Base-by-base conservation (phyloP, 192 early-diverging fungal genomes). In the Gonapodya sp. region DNA sequence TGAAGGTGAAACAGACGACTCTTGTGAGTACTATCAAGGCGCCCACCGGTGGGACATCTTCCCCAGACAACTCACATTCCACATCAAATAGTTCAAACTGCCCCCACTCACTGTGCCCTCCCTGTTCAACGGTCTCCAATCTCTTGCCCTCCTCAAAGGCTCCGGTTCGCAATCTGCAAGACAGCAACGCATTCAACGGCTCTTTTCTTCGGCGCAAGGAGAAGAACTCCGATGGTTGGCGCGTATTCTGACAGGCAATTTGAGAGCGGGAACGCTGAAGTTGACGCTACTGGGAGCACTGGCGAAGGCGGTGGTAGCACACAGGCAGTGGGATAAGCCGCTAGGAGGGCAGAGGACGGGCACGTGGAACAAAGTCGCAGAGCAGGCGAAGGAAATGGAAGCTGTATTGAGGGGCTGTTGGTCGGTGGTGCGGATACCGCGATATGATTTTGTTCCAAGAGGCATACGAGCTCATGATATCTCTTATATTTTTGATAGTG, bases 1-100 rank as follows among this genome's bases (percentile, higher is more conserved):
- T 84, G 18, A 85, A 83, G 75, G 83, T 85, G 33, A 82, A 83
- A 0, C 74, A 82, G 14, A 80, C 80, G 36, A 85, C 83, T 31
- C 37, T 85, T 8, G 46, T 64, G 46, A 64, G 46, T 24, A 8
- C 46, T 8, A 64, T 8, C 46, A 24, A 8, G 8, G 8, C 8
- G 46, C 46, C 46, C 46, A 16, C 24, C 8, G 46, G 46, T 64
- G 8, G 8, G 8, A 24, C 8, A 24, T 64, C 24, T 16, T 16
- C 46, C 8, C 46, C 8, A 24, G 24, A 64, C 46, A 8, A 64
- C 46, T 16, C 8, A 64, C 46, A 16, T 24, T 16, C 46, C 8
- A 64, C 8, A 16, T 8, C 24, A 64, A 64, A 64, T 35, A 83
- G 36, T 34, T 84, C 0, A 64, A 78, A 34, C 84, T 81, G 1